Percentiles rank a stretch among this genome's conserved stretches.
Evolutionary conservation across 2,329 filamentous ascomycete species (phyloP).

Genomic region (Ilyonectria robusta): DNA sequence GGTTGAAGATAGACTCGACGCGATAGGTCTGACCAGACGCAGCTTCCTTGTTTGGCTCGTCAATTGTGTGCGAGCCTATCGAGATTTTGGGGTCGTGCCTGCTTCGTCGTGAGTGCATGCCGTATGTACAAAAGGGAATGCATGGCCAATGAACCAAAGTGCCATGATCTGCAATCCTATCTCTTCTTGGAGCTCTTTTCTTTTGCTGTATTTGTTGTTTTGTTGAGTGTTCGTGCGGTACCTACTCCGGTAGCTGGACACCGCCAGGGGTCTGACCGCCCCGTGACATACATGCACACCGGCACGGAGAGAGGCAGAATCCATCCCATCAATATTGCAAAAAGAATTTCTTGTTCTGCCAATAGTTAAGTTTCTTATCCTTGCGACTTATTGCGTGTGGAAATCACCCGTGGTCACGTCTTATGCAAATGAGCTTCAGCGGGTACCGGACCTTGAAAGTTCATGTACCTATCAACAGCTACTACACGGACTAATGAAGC

Average conservation of each 20-base stretch:
- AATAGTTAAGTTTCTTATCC: too few species aligned
- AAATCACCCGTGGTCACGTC: not conserved
- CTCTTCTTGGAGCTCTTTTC: not conserved
- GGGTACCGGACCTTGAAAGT: not conserved
- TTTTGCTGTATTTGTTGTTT: not conserved
- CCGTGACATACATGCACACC: not conserved
- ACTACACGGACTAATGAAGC: not conserved
- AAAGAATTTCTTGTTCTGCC: too few species aligned
- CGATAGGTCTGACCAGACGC: conserved; percentile 8
- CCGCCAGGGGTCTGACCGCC: not conserved
- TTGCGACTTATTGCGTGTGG: too few species aligned
- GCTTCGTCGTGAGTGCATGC: not conserved
- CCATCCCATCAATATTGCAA: too few species aligned
- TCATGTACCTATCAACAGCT: not conserved
- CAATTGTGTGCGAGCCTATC: not conserved
- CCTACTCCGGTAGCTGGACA: not conserved
- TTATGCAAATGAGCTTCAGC: not conserved
- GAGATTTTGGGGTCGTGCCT: not conserved
- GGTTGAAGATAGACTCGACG: conserved; percentile 20
- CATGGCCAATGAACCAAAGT: not conserved
- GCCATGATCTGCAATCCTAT: not conserved
- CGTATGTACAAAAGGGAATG: not conserved
- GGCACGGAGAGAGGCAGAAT: too few species aligned
- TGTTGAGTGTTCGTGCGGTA: not conserved
- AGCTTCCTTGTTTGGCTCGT: conserved; percentile 15